Base-by-base conservation (phyloP, 129 eudicot species). In the Tagetes patula region DNA sequence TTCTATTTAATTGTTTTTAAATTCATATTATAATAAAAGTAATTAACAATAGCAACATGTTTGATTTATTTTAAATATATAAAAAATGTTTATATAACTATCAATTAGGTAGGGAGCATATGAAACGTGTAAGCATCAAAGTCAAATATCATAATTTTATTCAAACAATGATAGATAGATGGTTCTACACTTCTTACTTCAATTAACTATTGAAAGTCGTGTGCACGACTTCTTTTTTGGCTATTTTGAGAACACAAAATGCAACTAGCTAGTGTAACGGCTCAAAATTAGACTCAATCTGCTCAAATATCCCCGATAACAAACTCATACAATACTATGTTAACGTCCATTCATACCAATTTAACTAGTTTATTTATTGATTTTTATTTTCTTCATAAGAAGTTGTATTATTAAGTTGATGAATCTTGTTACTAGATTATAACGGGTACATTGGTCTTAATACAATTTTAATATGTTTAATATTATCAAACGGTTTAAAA, bases 61-160 rank as follows among this genome's bases (percentile, higher is more conserved):
- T 63, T 11, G 4, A 37, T 6, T 59, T 33, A 36, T 38, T 36
- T 37, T 5, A 11, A 36, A 20, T 20, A 20, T 20, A 20, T 20
- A n/a, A 12, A 37, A 11, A 38, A 37, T 10, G 8, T 36, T 62
- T 1, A 62, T 20, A n/a, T 14, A 65, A 65, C 2, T 40, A n/a
- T 14, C 13, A 40, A 45, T 42, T 54, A 20, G 39, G 50, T 55
- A 27, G 27, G 52, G 38, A n/a, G 20, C 30, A 70, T 39, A 54
- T 38, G 39, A 38, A 53, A 71, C 65, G 53, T 54, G 50, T 70
- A 30, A 53, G 65, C 31, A 38, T n/a, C 64, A n/a, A 54, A 20
- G 14, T 70, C 10, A 38, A 52, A 52, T 20, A 70, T 37, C 62
- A 52, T 37, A 39, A 55, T 20, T 49, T 20, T 13, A 27, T 20